These are phyloP conservation scores for Leishmania mexicana DNA, from an alignment of 208 protist species.

Conservation along the genomic window DNA sequence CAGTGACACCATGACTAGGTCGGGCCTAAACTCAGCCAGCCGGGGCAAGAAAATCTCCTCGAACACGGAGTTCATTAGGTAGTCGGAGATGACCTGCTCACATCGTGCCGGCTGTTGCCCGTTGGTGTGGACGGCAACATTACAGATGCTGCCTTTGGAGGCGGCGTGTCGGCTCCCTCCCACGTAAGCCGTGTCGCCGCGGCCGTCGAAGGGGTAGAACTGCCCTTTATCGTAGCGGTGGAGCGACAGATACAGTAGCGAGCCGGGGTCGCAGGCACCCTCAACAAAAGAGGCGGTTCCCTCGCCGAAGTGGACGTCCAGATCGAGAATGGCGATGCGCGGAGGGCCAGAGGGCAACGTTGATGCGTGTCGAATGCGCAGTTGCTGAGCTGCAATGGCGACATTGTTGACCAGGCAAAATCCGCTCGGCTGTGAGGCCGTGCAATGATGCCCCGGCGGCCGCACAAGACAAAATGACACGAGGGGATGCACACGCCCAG, in stretches of 20 bases:
- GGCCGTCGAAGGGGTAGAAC: constrained; percentile 70
- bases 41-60: constrained; percentile 77
- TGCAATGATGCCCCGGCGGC: constrained; percentile 92
- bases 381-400: constrained; percentile 63
- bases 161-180: constrained; percentile 19
- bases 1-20: constrained; percentile 87
- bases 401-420: constrained; percentile 94
- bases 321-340: constrained; percentile 84
- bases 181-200: constrained; percentile 43
- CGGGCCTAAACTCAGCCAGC: constrained; percentile 64
- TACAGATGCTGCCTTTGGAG: constrained; percentile 60
- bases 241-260: constrained; percentile 83
- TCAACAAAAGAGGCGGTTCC: constrained; percentile 92
- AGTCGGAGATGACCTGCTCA: constrained; percentile 80
- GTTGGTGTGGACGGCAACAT: constrained; percentile 77
- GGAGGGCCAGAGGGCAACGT: constrained; percentile 12
- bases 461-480: constrained; percentile 83
- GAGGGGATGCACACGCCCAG: constrained; percentile 22
- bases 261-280: constrained; percentile 20
- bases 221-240: constrained; percentile 73
- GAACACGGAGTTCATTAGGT: constrained; percentile 54
- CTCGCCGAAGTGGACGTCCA: constrained; percentile 95
- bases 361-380: constrained; percentile 29
- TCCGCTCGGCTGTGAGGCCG: constrained; percentile 55
- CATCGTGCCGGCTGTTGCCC: constrained; percentile 46